Base-by-base conservation (phyloP, 768 basidiomycete genomes). In the Ramaria sp. region DNA sequence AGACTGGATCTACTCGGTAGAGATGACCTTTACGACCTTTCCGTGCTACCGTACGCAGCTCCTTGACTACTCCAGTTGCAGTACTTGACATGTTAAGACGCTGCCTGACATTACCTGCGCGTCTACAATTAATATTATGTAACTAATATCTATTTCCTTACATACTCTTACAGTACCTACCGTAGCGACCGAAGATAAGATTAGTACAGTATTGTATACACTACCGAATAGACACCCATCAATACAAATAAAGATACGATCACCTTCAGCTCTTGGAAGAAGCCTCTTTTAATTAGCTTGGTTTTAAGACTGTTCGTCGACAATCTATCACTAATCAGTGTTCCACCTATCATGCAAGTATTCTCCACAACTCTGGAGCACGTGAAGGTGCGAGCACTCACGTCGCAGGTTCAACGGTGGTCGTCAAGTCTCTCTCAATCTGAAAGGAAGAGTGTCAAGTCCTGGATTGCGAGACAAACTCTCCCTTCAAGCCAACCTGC, bases 381-480 rank as follows among this genome's bases (percentile, higher is more conserved):
- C 42, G n/a, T 10, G 3, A 43, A 19, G 20, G 17, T 9, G 42
- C 42, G 17, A 19, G 17, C 42, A 43, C 2, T 22, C 42, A 9
- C 42, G n/a, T 22, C 20, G 42, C 42, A 19, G 42, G 24, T 24
- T 27, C 48, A 45, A 43, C 53, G 54, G 22, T 30, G 33, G 19
- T 47, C 38, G 37, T 56, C 53, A 24, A 42, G n/a, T 37, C 42
- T 54, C n/a, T 54, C 54, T 37, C 30, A 27, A 13, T n/a, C 43
- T 10, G 42, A 56, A 31, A 56, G 15, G 34, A 43, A 56, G 24
- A 45, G 33, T 11, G 24, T 56, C 10, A 49, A 19, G 12, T 46
- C 41, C 30, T 56, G 54, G 54, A 24, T 56, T 19, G 20, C 43
- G 17, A 47, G 17, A n/a, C 54, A 56, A 13, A n/a, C 4, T 15